Evolutionary conservation across 2,329 filamentous ascomycete genomes (phyloP), one percentile per base, ranked within the genome.

Genomic region (Teratosphaeria epicoccoides): DNA sequence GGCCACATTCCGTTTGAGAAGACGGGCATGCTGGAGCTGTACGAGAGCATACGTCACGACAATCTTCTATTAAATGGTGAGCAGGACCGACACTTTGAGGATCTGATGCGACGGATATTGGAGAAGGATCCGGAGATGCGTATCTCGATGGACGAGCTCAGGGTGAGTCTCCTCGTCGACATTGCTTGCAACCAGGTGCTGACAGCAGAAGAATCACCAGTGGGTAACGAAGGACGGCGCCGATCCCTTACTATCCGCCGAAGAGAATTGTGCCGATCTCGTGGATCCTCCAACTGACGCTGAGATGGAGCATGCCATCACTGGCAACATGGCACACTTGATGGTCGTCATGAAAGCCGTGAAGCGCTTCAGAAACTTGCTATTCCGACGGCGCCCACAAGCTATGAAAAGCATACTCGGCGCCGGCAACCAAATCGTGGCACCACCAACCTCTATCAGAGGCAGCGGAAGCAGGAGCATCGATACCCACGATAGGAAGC

Each of bases 281-380:
- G 76, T 97, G 26, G 87, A 89, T 55, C 80, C 83, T 4, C 91
- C 91, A 0, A 97, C 91, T 52, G 87, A 93, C 60, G 83, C 90
- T 51, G 93, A 98, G 70, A 80, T 96, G 64, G 88, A 88, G 61
- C 82, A 85, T 57, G 93, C 93, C 12, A 94, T 97, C 57, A 97
- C 93, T 2, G 81, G 81, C 23, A 94, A 89, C 63, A 89, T 97
- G 79, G 84, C 84, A 53, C 85, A 93, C 64, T 76, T 97, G 2
- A 75, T 97, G 52, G 87, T 83, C 49, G 87, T 97, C 58, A 86
- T 97, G 76, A 93, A 88, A 79, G 93, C 90, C 3, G 91, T 94
- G 40, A 83, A 85, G 57, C 87, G 85, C 52, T 96, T 97, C 74
- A 96, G 94, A 67, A 73, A 79, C 48, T 75, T 94, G 7, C 71